phyloP scores from a whole-genome alignment of 331 rosid species.

The Quercus phellos region DNA sequence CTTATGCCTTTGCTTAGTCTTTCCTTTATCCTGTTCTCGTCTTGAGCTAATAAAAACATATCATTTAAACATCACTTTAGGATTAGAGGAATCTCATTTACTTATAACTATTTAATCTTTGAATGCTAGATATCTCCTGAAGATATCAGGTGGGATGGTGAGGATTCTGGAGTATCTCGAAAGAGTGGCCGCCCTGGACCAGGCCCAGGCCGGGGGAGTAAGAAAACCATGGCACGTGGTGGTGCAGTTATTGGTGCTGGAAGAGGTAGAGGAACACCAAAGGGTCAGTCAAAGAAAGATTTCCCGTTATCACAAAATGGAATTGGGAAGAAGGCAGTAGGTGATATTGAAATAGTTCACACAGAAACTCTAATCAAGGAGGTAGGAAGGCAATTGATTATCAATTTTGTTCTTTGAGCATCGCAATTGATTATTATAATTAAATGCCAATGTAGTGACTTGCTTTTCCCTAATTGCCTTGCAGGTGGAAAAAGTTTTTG shows the following conservation, averaged over 20 bases:
- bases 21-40: neutral
- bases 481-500: slow-evolving; percentile 64
- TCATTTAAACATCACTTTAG: slow-evolving; percentile 4
- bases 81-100: neutral
- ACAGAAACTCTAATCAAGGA: slow-evolving; percentile 76
- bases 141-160: slow-evolving; percentile 79
- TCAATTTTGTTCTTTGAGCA: too few relatives aligned
- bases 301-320: slow-evolving; percentile 53
- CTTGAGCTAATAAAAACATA: neutral
- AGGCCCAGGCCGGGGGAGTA: slow-evolving; percentile 60
- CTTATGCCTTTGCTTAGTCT: neutral
- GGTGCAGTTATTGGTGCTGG: slow-evolving; percentile 60
- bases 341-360: slow-evolving; percentile 67
- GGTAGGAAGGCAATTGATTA: slow-evolving; percentile 36
- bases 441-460: neutral
- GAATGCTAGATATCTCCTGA: slow-evolving; percentile 60
- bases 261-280: slow-evolving; percentile 72
- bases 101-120: slow-evolving; percentile 4
- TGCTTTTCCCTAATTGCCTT: slow-evolving; percentile 13
- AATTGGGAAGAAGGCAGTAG: slow-evolving; percentile 52
- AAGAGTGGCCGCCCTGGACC: slow-evolving; percentile 52
- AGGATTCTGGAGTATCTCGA: slow-evolving; percentile 47
- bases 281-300: slow-evolving; percentile 56
- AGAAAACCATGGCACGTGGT: slow-evolving; percentile 56
- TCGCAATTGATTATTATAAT: neutral